These are phyloP conservation scores for Epichloe uncinata DNA, from an alignment of 2,329 filamentous ascomycete genomes.

Conservation along the genomic window DNA sequence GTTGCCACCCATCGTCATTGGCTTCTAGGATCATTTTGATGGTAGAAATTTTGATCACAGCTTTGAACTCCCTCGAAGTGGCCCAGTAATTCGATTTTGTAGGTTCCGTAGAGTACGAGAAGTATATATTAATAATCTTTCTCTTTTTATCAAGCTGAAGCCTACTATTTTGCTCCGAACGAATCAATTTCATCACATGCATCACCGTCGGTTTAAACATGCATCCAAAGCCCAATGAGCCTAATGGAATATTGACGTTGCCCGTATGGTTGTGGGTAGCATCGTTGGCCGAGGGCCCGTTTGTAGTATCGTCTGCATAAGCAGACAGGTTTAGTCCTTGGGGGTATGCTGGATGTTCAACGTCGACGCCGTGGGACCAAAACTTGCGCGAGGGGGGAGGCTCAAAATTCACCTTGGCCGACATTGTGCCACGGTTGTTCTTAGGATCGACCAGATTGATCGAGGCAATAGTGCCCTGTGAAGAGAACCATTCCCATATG, in stretches of 20 bases:
- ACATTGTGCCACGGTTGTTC: conserved; percentile 11
- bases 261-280: not conserved
- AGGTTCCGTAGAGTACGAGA: conserved; percentile 11
- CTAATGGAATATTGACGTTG: conserved; percentile 28
- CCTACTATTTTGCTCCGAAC: conserved; percentile 9
- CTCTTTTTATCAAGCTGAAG: conserved; percentile 19
- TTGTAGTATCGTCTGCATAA: not conserved
- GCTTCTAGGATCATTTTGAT: conserved; percentile 30
- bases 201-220: conserved; percentile 40
- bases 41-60: conserved; percentile 31
- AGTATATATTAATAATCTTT: conserved; percentile 19
- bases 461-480: conserved; percentile 37
- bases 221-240: conserved; percentile 48
- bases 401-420: conserved; percentile 40
- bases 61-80: conserved; percentile 22
- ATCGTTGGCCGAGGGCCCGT: not conserved
- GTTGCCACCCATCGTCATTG: conserved; percentile 16
- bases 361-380: conserved; percentile 27
- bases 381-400: conserved; percentile 40
- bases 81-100: conserved; percentile 4
- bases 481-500: conserved; percentile 38
- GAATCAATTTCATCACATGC: conserved; percentile 39
- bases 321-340: conserved; percentile 11
- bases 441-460: conserved; percentile 35
- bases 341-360: conserved; percentile 14